A percentile compares a stretch with the other conserved stretches of the same genome.
Evolutionary conservation across 164 flowering plant species (phyloP).

Genomic region (grape (Vitis vinifera)): ASM3070453v1 NC_081818.1:1985001-1985500

Average conservation of each 20-base stretch:
- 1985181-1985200: constrained; percentile 50
- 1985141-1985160: constrained; percentile 52
- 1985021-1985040: constrained; percentile 52
- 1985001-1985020: constrained; percentile 49
- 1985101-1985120: constrained; percentile 50
- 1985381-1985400: constrained; percentile 45
- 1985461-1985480: too few relatives aligned
- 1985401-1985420: background rate
- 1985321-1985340: constrained; percentile 69
- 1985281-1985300: constrained; percentile 49
- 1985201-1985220: constrained; percentile 40
- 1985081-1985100: constrained; percentile 52
- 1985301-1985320: constrained; percentile 51
- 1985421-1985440: too few relatives aligned
- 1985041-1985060: constrained; percentile 56
- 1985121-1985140: constrained; percentile 52
- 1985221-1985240: constrained; percentile 50
- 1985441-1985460: too few relatives aligned
- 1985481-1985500: constrained; percentile 22
- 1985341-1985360: constrained; percentile 56
- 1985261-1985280: constrained; percentile 53
- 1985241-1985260: constrained; percentile 60
- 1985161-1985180: constrained; percentile 45
- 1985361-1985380: constrained; percentile 50
- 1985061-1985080: constrained; percentile 55